Base-by-base conservation (phyloP, 371 early-diverging fungal species). In the Gilbertella persicaria region DNA sequence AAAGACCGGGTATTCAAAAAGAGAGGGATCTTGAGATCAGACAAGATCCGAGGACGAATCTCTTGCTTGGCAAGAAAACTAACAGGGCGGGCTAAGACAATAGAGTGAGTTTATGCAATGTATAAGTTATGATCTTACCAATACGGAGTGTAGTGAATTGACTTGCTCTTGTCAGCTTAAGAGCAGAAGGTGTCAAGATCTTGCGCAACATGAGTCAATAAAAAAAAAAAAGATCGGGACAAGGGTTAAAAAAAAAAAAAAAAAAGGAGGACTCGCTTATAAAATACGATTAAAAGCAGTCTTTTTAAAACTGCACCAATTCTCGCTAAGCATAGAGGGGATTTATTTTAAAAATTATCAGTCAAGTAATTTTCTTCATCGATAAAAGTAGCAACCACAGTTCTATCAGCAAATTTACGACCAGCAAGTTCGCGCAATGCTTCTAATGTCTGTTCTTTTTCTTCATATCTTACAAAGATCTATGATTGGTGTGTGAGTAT, bases 381-480 rank as follows among this genome's bases (percentile, higher is more conserved):
- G 50, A 87, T 82, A 66, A 90, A 97, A 6, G 93, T 84, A 3
- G 96, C 88, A 26, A 98, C 73, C 16, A 97, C 97, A 0, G 95
- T 96, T 40, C 98, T 81, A 30, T 94, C 94, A 30, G 90, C 89
- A 73, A 97, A 98, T 73, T 90, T 90, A 37, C 97, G 86, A 19
- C 98, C 98, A 17, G 97, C 94, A 48, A 98, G 78, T 17, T 92
- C 83, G n/a, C 84, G 79, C 45, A 93, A 74, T 1, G 95, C 98
- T 1, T 62, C 64, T 26, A 82, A 64, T 19, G 87, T 75, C 50
- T 88, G 72, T 2, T 89, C 86, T 0, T 56, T 58, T 9, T 60
- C 69, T 23, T 69, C 69, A 58, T 76, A 98, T 69, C 86, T 77
- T 47, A 97, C 87, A 82, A 92, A 97, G 57, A 95, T 89, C 94